Conservation (phyloP, 345 rosid species). For the Microthlaspi erraticum region DNA sequence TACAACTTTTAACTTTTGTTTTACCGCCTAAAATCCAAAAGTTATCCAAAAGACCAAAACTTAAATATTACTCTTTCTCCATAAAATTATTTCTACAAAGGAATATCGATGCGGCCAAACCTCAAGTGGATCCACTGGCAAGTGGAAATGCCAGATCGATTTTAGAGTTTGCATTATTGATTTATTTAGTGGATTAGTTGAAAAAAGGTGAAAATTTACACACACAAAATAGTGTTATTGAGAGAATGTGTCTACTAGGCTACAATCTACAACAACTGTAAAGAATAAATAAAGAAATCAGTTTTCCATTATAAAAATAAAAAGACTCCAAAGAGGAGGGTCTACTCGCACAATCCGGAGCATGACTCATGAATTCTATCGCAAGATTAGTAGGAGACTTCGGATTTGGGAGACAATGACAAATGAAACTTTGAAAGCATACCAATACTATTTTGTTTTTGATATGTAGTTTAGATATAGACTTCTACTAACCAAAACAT, state of each 20-base stretch:
- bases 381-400: background rate
- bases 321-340: conserved; percentile 1
- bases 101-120: background rate
- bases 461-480: background rate
- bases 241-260: conserved; percentile 26
- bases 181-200: conserved; percentile 28
- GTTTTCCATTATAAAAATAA: background rate
- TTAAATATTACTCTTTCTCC: background rate
- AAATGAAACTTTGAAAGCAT: background rate
- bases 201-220: background rate
- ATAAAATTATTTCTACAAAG: background rate
- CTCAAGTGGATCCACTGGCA: conserved; percentile 21
- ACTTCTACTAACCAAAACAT: conserved; percentile 3
- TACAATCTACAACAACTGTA: background rate
- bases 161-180: conserved; percentile 7
- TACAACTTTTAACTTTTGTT: background rate
- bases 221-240: background rate
- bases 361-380: background rate
- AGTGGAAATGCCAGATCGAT: conserved; percentile 16
- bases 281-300: conserved; percentile 11
- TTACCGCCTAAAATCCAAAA: background rate
- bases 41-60: background rate
- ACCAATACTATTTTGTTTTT: background rate
- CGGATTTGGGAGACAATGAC: conserved; percentile 5
- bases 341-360: conserved; percentile 5